A percentile compares a stretch with the other conserved stretches of the same genome.
Conservation (phyloP, 2,329 filamentous ascomycete species). For the Pseudogymnoascus sp. region DNA sequence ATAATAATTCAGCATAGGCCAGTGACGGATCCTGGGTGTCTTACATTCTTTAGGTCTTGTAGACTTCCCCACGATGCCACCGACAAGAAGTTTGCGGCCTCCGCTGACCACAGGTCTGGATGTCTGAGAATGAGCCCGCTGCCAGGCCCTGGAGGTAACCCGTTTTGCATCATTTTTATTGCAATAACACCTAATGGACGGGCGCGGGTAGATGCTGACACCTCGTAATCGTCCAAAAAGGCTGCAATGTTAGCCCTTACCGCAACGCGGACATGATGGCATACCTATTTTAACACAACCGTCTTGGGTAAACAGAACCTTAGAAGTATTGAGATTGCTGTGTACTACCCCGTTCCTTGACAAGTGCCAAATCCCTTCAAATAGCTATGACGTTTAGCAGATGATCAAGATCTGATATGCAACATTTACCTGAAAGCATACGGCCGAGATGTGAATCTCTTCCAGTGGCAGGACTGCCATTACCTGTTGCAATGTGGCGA, state of each 20-base stretch:
- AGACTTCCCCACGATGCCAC: no score
- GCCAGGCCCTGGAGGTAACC: no score
- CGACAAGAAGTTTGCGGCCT: no score
- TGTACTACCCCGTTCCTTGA: conserved; percentile 10
- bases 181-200: no score
- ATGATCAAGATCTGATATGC: not conserved
- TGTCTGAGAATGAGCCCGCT: no score
- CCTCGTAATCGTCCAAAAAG: no score
- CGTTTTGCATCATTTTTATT: no score
- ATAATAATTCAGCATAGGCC: not conserved
- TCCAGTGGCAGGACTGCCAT: conserved; percentile 12
- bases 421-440: conserved; percentile 12
- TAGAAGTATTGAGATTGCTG: conserved; percentile 2
- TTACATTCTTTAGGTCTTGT: conserved; percentile 13
- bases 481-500: conserved; percentile 12
- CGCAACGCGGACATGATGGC: not conserved
- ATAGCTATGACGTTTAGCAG: conserved; percentile 10
- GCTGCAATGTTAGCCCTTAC: not conserved
- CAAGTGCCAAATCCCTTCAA: conserved; percentile 14
- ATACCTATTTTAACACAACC: conserved; percentile 12
- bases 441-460: conserved; percentile 13
- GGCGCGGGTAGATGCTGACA: no score
- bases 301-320: conserved; percentile 9
- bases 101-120: no score
- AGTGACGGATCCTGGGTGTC: not conserved